Evolutionary conservation across 495 filamentous ascomycete species (phyloP).

Genomic region (Neurospora discreta): DNA sequence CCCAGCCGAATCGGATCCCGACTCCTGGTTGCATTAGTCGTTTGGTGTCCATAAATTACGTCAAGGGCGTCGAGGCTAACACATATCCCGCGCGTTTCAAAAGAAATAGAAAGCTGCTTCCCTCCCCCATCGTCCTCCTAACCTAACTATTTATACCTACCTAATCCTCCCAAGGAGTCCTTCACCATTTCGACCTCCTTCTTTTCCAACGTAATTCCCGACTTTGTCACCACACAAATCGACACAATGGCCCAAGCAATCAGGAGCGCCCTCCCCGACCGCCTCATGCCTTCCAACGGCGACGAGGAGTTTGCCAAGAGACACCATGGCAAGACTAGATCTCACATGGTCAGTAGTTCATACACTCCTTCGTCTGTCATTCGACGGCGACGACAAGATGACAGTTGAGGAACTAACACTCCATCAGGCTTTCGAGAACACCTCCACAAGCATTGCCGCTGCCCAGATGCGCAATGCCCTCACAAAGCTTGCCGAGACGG

Average conservation of each 20-base stretch:
- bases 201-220: constrained; percentile 1
- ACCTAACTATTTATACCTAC: neutral
- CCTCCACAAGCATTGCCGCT: constrained; percentile 92
- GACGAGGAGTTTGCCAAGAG: constrained; percentile 51
- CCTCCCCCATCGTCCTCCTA: neutral
- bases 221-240: neutral
- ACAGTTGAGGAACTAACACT: constrained; percentile 8
- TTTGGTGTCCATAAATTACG: neutral
- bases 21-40: neutral
- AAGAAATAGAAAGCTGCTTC: neutral
- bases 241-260: constrained; percentile 55
- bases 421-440: constrained; percentile 90
- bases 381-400: no score
- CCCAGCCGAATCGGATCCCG: neutral
- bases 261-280: constrained; percentile 62
- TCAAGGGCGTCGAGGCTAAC: neutral
- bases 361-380: no score
- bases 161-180: neutral
- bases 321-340: constrained; percentile 91
- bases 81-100: neutral
- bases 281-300: constrained; percentile 55
- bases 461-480: constrained; percentile 98
- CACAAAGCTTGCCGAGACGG: constrained; percentile 82
- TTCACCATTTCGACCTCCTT: neutral
- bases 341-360: constrained; percentile 74